Percentiles rank a stretch among this genome's conserved stretches.
phyloP scores from a whole-genome alignment of 176 grass and related monocot genomes.

The Lolium perenne region DNA sequence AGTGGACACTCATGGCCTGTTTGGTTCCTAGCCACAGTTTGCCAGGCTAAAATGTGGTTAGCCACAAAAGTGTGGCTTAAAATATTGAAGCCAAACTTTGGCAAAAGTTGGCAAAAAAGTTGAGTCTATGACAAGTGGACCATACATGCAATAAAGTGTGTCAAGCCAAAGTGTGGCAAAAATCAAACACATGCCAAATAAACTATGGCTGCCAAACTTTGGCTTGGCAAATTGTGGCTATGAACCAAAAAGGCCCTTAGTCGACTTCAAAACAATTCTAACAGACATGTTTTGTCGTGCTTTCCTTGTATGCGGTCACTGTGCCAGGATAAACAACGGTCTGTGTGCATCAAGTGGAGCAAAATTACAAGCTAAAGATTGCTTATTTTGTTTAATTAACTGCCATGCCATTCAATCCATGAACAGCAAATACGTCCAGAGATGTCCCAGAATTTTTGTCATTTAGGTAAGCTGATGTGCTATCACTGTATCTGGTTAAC shows the following conservation, averaged over 20 bases:
- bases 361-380: background rate
- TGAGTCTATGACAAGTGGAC: too few relatives aligned
- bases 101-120: too few relatives aligned
- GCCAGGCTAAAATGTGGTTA: too few relatives aligned
- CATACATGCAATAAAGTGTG: too few relatives aligned
- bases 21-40: too few relatives aligned
- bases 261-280: conserved; percentile 5
- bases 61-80: too few relatives aligned
- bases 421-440: conserved; percentile 6
- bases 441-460: background rate
- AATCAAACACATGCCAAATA: too few relatives aligned
- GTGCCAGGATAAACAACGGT: background rate
- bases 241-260: background rate
- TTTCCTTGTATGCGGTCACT: background rate
- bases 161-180: too few relatives aligned
- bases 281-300: background rate
- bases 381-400: conserved; percentile 3
- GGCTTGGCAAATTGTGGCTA: too few relatives aligned
- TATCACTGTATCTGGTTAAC: background rate
- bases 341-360: background rate
- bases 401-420: background rate
- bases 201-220: too few relatives aligned
- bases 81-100: too few relatives aligned
- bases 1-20: too few relatives aligned
- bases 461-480: background rate